A percentile compares a stretch with the other conserved stretches of the same genome.
phyloP scores from a whole-genome alignment of 495 filamentous ascomycete genomes.

The Podospora pseudoanserina region DNA sequence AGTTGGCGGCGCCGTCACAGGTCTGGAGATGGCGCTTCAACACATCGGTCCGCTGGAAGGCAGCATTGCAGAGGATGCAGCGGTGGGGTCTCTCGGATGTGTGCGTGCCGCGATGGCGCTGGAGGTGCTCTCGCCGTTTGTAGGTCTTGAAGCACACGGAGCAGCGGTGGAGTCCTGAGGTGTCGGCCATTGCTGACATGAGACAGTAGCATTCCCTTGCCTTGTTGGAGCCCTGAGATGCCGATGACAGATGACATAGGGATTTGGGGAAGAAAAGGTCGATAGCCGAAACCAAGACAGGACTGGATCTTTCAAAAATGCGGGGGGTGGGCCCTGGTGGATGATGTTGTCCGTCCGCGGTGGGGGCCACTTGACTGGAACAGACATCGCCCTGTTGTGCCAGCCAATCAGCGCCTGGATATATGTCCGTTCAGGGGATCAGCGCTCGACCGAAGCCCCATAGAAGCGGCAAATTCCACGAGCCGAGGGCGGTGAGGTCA shows the following conservation, averaged over 20 bases:
- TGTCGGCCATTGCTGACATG: constrained; percentile 23
- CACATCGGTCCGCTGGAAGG: constrained; percentile 34
- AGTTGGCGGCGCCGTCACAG: constrained; percentile 24
- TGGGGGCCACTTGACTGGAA: constrained; percentile 4
- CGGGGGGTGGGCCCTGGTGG: background rate
- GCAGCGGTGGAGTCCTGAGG: constrained; percentile 28
- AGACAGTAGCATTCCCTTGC: background rate
- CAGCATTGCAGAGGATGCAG: constrained; percentile 29
- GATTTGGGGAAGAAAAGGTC: constrained; percentile 1
- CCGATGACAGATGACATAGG: background rate
- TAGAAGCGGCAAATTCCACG: background rate
- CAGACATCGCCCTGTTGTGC: background rate
- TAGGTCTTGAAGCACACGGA: constrained; percentile 33
- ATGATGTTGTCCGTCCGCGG: background rate
- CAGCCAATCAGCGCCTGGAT: background rate
- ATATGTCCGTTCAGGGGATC: background rate
- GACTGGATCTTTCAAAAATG: constrained; percentile 4
- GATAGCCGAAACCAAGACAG: constrained; percentile 6
- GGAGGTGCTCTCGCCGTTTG: constrained; percentile 33
- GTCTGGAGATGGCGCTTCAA: constrained; percentile 34
- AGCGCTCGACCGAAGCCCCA: background rate
- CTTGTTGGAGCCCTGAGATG: background rate
- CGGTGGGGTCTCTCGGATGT: constrained; percentile 29
- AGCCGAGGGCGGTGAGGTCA: constrained; percentile 2
- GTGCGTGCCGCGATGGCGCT: constrained; percentile 31